A percentile compares a stretch with the other conserved stretches of the same genome.
phyloP scores from a whole-genome alignment of 2,329 filamentous ascomycete species.

The Fusarium sp. region DNA sequence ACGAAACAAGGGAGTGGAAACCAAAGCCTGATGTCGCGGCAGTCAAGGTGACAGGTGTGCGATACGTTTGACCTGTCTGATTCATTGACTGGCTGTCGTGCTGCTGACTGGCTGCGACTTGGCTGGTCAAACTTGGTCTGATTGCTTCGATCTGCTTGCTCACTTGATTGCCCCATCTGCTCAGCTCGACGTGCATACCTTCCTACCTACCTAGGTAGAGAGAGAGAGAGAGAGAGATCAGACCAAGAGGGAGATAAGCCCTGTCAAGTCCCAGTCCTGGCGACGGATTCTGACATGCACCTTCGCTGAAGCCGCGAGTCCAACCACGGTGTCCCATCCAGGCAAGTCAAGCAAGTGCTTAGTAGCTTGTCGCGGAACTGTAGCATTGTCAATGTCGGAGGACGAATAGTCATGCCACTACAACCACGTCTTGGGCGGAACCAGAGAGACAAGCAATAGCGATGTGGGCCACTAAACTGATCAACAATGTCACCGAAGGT shows the following conservation, averaged over 20 bases:
- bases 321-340: not conserved
- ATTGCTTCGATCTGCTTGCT: constrained; percentile 13
- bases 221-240: not conserved
- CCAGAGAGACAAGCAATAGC: constrained; percentile 22
- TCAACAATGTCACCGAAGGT: constrained; percentile 25
- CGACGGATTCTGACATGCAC: constrained; percentile 1
- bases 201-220: constrained; percentile 22
- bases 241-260: not conserved
- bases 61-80: constrained; percentile 18
- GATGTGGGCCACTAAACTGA: constrained; percentile 31
- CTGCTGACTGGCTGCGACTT: constrained; percentile 22
- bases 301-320: not conserved
- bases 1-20: constrained; percentile 38
- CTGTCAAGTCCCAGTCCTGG: constrained; percentile 15
- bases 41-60: constrained; percentile 10
- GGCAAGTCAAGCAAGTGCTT: constrained; percentile 29
- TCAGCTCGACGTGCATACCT: constrained; percentile 30
- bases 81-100: constrained; percentile 11
- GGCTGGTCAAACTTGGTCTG: constrained; percentile 21
- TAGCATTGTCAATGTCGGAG: constrained; percentile 18
- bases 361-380: constrained; percentile 11
- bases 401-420: constrained; percentile 25
- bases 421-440: constrained; percentile 13
- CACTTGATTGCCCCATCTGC: constrained; percentile 10
- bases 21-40: constrained; percentile 29